Evolutionary conservation across 169 alveolate genomes (phyloP).

Genomic region (Plasmodium reichenowi): DNA sequence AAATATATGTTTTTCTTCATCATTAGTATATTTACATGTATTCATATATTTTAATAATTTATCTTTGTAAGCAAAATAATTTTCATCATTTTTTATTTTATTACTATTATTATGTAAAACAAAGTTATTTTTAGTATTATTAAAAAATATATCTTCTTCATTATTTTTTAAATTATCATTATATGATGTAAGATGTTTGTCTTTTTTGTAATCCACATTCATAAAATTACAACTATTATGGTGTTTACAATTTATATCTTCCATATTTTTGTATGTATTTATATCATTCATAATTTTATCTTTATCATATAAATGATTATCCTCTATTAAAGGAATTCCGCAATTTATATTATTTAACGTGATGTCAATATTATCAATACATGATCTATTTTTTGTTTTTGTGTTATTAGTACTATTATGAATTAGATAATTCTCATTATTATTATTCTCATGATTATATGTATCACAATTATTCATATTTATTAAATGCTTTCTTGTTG

Average conservation of each 20-base stretch:
- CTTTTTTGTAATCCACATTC: background rate
- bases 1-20: constrained; percentile 47
- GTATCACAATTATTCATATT: background rate
- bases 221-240: background rate
- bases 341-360: too few species aligned
- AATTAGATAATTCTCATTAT: background rate
- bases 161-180: background rate
- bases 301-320: too few species aligned
- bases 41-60: constrained; percentile 53
- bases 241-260: background rate
- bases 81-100: constrained; percentile 13
- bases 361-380: too few species aligned
- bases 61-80: constrained; percentile 28
- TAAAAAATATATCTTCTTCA: too few species aligned
- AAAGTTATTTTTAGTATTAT: too few species aligned
- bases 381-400: background rate
- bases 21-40: constrained; percentile 29
- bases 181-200: background rate
- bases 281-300: too few species aligned
- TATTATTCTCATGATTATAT: background rate
- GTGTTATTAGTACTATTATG: background rate
- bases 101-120: background rate
- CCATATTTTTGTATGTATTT: background rate
- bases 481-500: background rate
- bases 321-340: too few species aligned